Evolutionary conservation across 306 rosid species (phyloP), one percentile per base, ranked within the genome.

Genomic region (Mimosa pudica): DNA sequence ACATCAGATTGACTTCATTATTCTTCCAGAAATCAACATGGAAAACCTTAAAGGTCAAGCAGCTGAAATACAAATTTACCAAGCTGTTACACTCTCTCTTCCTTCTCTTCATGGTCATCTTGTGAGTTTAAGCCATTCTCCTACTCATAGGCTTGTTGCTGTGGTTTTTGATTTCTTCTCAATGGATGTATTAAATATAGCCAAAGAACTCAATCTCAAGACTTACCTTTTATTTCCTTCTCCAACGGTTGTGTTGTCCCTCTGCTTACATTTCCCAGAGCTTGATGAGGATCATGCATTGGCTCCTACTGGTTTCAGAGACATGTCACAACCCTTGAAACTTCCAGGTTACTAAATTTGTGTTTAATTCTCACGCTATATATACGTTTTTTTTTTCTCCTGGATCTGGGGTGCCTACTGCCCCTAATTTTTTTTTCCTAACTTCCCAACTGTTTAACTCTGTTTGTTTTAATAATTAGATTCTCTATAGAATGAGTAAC

Each of bases 231-330:
- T 10, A 42, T 10, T 0, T 7, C 0, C 33, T 3, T 0, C 55
- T 20, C 0, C 16, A 20, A 30, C 71, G 5, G 9, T 58, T n/a
- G 0, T 4, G 0, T 33, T 75, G 4, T 24, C 71, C 0, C 32
- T 62, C 0, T 13, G 9, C 12, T 9, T 75, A 12, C n/a, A 61
- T 46, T 6, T 62, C 5, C 70, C 60, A 0, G 16, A 12, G 60
- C 55, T 75, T 30, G 78, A 74, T 9, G 55, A 74, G 30, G 55
- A 17, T 60, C 42, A 60, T 13, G 36, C 14, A 60, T 60, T 60
- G 36, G 2, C 8, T 60, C 12, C 65, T 10, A 10, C 36, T 9
- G 65, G 36, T 11, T 60, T 60, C 12, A 9, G 36, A 58, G 78
- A 60, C 2, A 7, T 42, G 9, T 12, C 67, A 1, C 41, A 74